phyloP scores from a whole-genome alignment of 2,329 filamentous ascomycete genomes.

The Pseudonectria buxi region DNA sequence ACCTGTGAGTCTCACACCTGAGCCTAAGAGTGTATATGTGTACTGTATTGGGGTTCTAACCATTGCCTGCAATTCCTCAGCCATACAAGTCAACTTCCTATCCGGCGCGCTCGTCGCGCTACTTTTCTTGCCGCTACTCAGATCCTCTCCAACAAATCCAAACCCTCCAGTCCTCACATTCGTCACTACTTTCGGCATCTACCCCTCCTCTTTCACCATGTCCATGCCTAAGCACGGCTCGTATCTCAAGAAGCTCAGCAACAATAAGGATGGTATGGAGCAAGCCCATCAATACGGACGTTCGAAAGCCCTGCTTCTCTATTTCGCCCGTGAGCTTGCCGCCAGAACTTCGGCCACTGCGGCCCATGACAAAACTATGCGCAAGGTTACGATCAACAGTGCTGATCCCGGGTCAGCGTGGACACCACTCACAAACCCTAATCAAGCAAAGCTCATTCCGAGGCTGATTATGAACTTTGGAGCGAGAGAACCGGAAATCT shows the following conservation, averaged over 20 bases:
- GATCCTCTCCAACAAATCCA: slow-evolving; percentile 24
- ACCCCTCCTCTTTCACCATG: slow-evolving; percentile 32
- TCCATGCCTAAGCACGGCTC: slow-evolving; percentile 24
- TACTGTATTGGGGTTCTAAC: slow-evolving; percentile 1
- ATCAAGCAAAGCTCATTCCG: slow-evolving; percentile 29
- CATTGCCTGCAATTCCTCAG: slow-evolving; percentile 9
- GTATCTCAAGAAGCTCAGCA: slow-evolving; percentile 30
- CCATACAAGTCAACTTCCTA: slow-evolving; percentile 32
- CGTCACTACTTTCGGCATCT: slow-evolving; percentile 32
- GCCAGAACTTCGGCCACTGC: slow-evolving; percentile 16
- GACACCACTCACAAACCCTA: slow-evolving; percentile 31
- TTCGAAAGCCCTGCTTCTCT: slow-evolving; percentile 31
- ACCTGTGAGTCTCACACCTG: slow-evolving; percentile 20
- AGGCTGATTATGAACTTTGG: slow-evolving; percentile 32
- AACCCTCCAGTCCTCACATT: slow-evolving; percentile 31
- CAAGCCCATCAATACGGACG: slow-evolving; percentile 33
- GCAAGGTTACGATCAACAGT: slow-evolving; percentile 31
- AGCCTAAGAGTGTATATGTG: neutral
- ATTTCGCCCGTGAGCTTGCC: slow-evolving; percentile 31
- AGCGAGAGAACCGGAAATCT: slow-evolving; percentile 28
- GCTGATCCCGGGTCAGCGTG: slow-evolving; percentile 32
- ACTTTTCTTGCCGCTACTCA: slow-evolving; percentile 27
- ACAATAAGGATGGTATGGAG: slow-evolving; percentile 29
- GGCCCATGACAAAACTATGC: slow-evolving; percentile 11
- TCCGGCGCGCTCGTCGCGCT: slow-evolving; percentile 28